These are phyloP conservation scores for Neoascochyta sp. DNA, from an alignment of 2,329 filamentous ascomycete species.

Conservation along the genomic window DNA sequence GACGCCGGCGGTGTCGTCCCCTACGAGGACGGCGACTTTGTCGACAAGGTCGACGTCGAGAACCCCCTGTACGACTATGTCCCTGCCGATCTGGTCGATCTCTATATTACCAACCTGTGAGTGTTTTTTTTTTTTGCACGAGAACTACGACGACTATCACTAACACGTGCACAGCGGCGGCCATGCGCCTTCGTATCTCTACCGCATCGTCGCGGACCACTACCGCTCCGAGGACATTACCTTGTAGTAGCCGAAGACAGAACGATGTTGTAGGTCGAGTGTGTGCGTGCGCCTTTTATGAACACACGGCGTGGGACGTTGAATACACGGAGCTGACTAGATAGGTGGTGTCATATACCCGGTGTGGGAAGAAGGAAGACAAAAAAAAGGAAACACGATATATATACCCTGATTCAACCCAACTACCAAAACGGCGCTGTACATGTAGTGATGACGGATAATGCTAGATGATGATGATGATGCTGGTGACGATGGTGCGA, in stretches of 20 bases:
- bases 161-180: conserved; percentile 51
- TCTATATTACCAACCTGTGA: conserved; percentile 83
- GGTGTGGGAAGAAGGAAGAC: no score
- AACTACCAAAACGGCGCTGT: no score
- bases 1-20: conserved; percentile 71
- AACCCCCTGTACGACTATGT: conserved; percentile 82
- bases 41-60: conserved; percentile 72
- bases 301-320: no score
- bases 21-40: conserved; percentile 75
- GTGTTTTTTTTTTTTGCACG: conserved; percentile 33
- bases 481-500: no score
- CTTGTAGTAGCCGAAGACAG: conserved; percentile 27
- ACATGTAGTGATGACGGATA: no score
- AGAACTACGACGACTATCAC: neutral
- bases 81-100: conserved; percentile 68
- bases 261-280: no score
- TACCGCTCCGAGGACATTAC: conserved; percentile 71
- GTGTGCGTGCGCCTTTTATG: no score
- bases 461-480: no score
- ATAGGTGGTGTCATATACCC: no score
- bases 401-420: no score
- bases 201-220: conserved; percentile 69
- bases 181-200: conserved; percentile 68
- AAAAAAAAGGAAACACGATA: no score
- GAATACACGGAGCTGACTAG: no score